Evolutionary conservation across 1,284 basidiomycete genomes (phyloP).

Genomic region (Ceratobasidium sp.): DNA sequence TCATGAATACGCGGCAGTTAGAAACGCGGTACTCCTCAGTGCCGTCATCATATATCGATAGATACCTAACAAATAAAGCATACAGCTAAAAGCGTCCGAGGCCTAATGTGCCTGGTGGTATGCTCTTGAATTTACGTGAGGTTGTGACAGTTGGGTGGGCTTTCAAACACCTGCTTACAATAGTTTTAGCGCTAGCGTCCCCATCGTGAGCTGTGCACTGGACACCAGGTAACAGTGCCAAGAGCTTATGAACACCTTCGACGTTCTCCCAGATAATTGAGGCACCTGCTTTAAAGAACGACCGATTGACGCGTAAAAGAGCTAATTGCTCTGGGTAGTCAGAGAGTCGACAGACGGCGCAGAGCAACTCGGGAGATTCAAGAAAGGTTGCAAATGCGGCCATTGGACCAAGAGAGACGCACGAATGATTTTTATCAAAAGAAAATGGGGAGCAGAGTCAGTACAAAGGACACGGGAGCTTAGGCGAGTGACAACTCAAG

Average conservation of each 20-base stretch:
- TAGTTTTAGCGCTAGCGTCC: neutral
- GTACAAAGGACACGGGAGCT: too few relatives aligned
- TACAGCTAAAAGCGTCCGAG: neutral
- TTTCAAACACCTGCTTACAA: neutral
- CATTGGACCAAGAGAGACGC: neutral
- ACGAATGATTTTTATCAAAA: too few relatives aligned
- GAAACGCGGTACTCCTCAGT: neutral
- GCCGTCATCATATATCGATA: neutral
- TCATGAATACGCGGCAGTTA: neutral
- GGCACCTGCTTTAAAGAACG: neutral
- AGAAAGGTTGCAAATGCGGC: too few relatives aligned
- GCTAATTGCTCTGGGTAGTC: neutral
- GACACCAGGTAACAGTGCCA: neutral
- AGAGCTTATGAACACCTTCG: neutral
- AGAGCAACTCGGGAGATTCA: constrained; percentile 1
- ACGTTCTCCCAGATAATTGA: constrained; percentile 1
- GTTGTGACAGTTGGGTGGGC: too few relatives aligned
- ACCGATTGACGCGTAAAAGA: neutral
- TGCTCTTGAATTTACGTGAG: neutral
- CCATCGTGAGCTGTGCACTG: too few relatives aligned
- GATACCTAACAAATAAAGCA: neutral
- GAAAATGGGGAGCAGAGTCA: too few relatives aligned
- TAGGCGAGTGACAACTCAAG: too few relatives aligned
- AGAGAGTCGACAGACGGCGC: neutral
- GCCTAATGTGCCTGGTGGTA: neutral